These are phyloP conservation scores for Tuber indicum DNA, from an alignment of 495 filamentous ascomycete species.

Conservation along the genomic window DNA sequence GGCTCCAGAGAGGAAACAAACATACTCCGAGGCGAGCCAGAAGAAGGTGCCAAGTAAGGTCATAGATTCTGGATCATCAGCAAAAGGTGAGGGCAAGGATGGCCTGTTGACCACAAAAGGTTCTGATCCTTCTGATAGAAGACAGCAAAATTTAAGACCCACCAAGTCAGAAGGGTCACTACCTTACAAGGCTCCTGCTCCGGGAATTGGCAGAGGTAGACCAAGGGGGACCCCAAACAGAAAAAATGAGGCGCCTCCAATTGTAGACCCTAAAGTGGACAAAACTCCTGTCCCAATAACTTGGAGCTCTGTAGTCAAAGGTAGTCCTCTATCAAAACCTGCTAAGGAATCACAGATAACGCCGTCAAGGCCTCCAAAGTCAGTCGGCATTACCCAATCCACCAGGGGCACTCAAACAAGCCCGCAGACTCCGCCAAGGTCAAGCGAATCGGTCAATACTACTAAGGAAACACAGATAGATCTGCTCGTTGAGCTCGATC, in stretches of 20 bases:
- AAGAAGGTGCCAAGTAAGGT: not conserved
- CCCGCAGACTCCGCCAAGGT: not conserved
- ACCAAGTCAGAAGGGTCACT: not conserved
- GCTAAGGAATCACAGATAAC: constrained; percentile 6
- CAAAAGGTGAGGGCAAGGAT: constrained; percentile 2
- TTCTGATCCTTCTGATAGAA: constrained; percentile 2
- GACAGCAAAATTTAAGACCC: not conserved
- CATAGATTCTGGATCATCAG: not conserved
- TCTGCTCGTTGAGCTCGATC: not conserved
- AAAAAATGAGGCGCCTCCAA: not conserved
- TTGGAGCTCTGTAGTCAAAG: constrained; percentile 2
- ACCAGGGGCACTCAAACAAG: not conserved
- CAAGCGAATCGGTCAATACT: not conserved
- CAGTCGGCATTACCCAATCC: not conserved
- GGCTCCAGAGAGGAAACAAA: constrained; percentile 9
- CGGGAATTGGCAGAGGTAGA: not conserved
- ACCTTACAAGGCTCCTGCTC: not conserved
- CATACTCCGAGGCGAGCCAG: not conserved
- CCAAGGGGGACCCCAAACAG: not conserved
- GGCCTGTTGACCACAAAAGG: not conserved
- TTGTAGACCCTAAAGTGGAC: not conserved
- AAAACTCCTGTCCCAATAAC: not conserved
- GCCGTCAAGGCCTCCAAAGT: not conserved
- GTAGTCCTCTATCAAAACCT: not conserved
- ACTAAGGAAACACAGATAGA: not conserved